phyloP scores from a whole-genome alignment of 2,329 filamentous ascomycete species.

The Aspergillus flavus region DNA sequence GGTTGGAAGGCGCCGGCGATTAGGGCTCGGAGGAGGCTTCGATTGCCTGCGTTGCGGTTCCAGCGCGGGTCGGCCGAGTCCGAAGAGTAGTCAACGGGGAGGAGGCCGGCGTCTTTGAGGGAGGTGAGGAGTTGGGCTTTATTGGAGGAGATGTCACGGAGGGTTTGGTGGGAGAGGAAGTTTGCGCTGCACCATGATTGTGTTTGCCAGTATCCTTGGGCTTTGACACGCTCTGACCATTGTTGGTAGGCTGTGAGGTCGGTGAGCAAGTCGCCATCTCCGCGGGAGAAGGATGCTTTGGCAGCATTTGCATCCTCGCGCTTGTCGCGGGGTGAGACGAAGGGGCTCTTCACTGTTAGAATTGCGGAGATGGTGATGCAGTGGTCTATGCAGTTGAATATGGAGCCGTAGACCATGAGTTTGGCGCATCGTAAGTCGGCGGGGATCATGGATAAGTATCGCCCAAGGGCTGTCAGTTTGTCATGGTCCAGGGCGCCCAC shows the following conservation, averaged over 20 bases:
- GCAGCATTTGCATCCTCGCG: constrained; percentile 80
- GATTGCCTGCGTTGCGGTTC: constrained; percentile 40
- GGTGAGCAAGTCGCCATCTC: constrained; percentile 85
- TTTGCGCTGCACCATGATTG: constrained; percentile 79
- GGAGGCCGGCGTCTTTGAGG: constrained; percentile 82
- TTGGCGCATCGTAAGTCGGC: constrained; percentile 92
- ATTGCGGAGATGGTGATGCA: constrained; percentile 89
- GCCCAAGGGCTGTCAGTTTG: constrained; percentile 85
- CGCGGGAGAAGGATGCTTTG: constrained; percentile 70
- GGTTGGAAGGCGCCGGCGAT: constrained; percentile 76
- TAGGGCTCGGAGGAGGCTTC: constrained; percentile 65
- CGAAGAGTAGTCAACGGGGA: constrained; percentile 55
- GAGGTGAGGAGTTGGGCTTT: constrained; percentile 82
- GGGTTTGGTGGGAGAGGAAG: constrained; percentile 79
- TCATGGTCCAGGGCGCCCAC: constrained; percentile 89
- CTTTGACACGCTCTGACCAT: constrained; percentile 70
- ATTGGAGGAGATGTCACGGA: constrained; percentile 87
- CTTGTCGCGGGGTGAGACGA: constrained; percentile 79
- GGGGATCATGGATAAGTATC: constrained; percentile 92
- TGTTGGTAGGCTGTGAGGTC: constrained; percentile 82
- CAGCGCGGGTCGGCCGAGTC: constrained; percentile 38
- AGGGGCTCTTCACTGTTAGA: constrained; percentile 85
- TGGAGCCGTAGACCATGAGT: constrained; percentile 90
- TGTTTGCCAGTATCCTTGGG: constrained; percentile 47
- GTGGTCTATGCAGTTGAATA: constrained; percentile 89